Base-by-base conservation (phyloP, 345 rosid genomes). In the Sisymbrium altissimum region DNA sequence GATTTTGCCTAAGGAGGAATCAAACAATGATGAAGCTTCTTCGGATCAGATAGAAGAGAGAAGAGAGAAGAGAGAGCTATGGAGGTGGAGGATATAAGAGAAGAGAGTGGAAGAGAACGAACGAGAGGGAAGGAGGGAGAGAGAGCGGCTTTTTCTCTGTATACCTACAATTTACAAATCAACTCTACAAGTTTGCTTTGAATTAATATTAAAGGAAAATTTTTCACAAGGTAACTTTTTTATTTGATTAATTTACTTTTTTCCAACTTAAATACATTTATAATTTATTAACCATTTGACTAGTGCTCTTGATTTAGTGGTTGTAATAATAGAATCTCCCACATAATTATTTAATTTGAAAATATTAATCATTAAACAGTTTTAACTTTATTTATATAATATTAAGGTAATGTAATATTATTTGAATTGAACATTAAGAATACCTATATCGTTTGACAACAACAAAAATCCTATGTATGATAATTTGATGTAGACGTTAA, bases 81-180 rank as follows among this genome's bases (percentile, higher is more conserved):
- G 48, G 40, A 23, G 1, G 3, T 23, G 25, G 25, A 58, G 21
- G 55, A 69, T 18, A 69, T 33, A 44, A 25, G 65, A 65, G 71
- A 65, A 40, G 72, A 74, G 68, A 66, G 63, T 68, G 68, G 63
- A 74, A 65, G 72, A 65, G 78, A 63, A 35, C 43, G 29, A 27
- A 27, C 33, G 58, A 59, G 66, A 48, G 43, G 3, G 39, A 9
- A 41, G 30, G 54, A 50, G 7, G 35, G 36, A 63, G 70, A 64
- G 66, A 52, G 74, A 68, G 64, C 65, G 65, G 75, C 70, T 63
- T 62, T 62, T 44, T 44, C 66, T 62, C 65, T 53, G 17, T 38
- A 25, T 7, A 33, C 45, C 56, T 50, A 27, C 30, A 43, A 25
- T 55, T 44, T 64, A 64, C 40, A 73, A 73, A 64, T 43, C 1